phyloP scores from a whole-genome alignment of 352 stramenopile genomes.

The Ophiocytium majus region DNA sequence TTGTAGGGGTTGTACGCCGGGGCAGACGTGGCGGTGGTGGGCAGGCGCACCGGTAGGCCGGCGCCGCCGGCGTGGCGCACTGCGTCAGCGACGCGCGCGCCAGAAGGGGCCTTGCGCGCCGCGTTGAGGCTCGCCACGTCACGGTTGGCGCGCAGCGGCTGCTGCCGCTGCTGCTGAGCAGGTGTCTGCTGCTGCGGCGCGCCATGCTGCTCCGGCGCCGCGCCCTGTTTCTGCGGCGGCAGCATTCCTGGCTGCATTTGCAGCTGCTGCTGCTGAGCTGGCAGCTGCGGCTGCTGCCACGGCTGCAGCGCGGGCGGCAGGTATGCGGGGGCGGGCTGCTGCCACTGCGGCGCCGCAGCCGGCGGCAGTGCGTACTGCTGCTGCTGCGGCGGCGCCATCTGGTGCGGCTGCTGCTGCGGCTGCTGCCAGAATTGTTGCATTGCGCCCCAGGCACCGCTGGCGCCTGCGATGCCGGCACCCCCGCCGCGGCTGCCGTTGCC shows the following conservation, averaged over 20 bases:
- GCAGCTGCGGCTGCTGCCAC: background rate
- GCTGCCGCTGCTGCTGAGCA: background rate
- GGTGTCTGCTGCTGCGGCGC: background rate
- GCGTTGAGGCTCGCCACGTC: background rate
- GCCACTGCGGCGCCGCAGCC: background rate
- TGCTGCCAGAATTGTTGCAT: background rate
- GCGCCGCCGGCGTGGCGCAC: background rate
- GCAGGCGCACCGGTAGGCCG: background rate
- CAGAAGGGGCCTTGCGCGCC: background rate
- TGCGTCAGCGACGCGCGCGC: background rate
- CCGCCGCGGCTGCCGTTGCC: no score
- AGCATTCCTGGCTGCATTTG: no score
- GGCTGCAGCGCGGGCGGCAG: background rate
- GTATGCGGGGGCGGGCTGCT: background rate
- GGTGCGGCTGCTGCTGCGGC: background rate
- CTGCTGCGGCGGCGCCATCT: background rate
- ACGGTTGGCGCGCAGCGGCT: background rate
- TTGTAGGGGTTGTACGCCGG: background rate
- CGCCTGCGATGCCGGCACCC: no score
- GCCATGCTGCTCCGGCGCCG: background rate
- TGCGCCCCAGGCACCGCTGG: background rate
- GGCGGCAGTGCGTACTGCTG: background rate
- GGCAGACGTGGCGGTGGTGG: no score
- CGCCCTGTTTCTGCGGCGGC: background rate
- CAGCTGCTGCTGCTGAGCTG: background rate